Evolutionary conservation across 345 rosid species (phyloP).

Genomic region (Syzygium aqueum): DNA sequence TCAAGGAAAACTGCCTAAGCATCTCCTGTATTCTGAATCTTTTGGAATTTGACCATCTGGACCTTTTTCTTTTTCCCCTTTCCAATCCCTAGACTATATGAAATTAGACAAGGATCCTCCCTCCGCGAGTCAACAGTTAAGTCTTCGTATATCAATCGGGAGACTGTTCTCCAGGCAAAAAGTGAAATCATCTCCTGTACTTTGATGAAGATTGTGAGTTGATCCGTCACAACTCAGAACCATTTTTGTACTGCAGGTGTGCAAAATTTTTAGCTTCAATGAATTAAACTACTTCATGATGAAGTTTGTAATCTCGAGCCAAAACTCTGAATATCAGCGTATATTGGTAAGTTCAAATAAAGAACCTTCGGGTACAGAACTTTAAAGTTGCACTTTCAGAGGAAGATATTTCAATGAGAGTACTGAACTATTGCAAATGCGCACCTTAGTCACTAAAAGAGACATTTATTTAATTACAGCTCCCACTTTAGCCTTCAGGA

Average conservation of each 20-base stretch:
- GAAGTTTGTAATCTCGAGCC: not conserved
- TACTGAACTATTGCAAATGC: not conserved
- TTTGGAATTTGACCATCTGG: not conserved
- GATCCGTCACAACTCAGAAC: not conserved
- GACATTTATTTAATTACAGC: not conserved
- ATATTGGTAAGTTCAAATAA: not conserved
- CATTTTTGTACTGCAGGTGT: not conserved
- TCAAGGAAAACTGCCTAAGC: not conserved
- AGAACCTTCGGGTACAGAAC: not conserved
- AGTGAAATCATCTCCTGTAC: not conserved
- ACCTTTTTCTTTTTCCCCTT: not conserved
- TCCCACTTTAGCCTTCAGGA: not conserved
- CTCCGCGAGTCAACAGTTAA: not conserved
- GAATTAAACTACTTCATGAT: not conserved
- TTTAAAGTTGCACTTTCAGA: not conserved
- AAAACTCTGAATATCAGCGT: not conserved
- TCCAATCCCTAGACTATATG: not conserved
- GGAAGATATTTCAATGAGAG: not conserved
- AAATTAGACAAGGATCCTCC: not conserved
- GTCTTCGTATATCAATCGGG: not conserved
- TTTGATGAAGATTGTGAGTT: not conserved
- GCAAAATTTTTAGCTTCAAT: not conserved
- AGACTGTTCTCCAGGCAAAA: not conserved
- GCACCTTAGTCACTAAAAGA: not conserved
- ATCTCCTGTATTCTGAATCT: not conserved